Conservation (phyloP, 2,329 filamentous ascomycete species). For the Reticulascus tulasneorum region DNA sequence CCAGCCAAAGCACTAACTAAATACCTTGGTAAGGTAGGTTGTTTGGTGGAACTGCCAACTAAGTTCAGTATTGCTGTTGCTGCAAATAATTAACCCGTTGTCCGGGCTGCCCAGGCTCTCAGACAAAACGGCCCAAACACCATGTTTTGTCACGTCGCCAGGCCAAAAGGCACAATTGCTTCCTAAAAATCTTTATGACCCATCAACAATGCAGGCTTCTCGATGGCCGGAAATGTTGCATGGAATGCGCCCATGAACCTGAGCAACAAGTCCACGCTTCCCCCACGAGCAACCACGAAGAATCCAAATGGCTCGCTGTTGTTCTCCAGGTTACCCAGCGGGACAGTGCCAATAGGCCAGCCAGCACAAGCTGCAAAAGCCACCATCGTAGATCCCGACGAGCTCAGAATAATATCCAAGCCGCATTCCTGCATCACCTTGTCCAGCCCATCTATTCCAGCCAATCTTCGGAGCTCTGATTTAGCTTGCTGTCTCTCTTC, state of each 20-base stretch:
- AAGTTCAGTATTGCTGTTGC: too few relatives aligned
- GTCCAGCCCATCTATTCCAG: neutral
- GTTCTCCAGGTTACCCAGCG: conserved; percentile 16
- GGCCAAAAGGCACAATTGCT: too few relatives aligned
- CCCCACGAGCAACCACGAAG: conserved; percentile 16
- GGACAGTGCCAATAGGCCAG: conserved; percentile 22
- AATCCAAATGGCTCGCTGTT: conserved; percentile 23
- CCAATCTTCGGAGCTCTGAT: neutral
- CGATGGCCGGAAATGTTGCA: neutral
- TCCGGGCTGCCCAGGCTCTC: too few relatives aligned
- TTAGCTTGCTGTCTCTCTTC: neutral
- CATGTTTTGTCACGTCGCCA: too few relatives aligned
- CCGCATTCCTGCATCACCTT: neutral
- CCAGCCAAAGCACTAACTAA: too few relatives aligned
- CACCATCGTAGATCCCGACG: conserved; percentile 16
- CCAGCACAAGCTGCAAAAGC: conserved; percentile 17
- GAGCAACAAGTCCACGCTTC: neutral
- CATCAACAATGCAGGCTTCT: neutral
- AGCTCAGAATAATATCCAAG: conserved; percentile 16
- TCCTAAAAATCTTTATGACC: too few relatives aligned
- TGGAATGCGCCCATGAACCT: neutral
- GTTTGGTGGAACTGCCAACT: too few relatives aligned
- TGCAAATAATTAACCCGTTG: too few relatives aligned
- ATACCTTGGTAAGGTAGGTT: too few relatives aligned
- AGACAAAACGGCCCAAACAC: neutral